Evolutionary conservation across 176 grass and related monocot species (phyloP).

Genomic region (Eleusine indica): DNA sequence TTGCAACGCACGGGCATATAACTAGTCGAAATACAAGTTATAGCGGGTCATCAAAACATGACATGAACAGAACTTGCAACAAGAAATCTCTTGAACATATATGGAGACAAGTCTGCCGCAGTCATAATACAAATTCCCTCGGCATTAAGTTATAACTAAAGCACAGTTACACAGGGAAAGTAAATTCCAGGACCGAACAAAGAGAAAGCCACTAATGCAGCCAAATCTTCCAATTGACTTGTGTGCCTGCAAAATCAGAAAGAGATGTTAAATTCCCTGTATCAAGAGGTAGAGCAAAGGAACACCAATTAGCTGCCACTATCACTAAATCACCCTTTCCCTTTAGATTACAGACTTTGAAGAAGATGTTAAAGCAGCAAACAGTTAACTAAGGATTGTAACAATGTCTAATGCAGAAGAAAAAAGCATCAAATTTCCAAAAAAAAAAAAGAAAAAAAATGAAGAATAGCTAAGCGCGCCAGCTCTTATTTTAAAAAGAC

Average conservation of each 20-base stretch:
- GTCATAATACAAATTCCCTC: constrained; percentile 45
- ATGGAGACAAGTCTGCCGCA: constrained; percentile 16
- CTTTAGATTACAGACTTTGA: not conserved
- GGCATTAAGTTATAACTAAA: constrained; percentile 23
- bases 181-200: constrained; percentile 31
- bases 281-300: not conserved
- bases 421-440: not conserved
- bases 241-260: constrained; percentile 13
- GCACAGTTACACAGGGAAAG: constrained; percentile 39
- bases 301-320: not conserved
- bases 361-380: not conserved
- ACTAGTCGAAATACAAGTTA: not conserved
- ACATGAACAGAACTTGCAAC: constrained; percentile 11
- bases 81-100: constrained; percentile 19
- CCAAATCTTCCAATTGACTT: constrained; percentile 35
- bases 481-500: not conserved
- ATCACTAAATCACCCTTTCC: not conserved
- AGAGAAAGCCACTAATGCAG: constrained; percentile 13
- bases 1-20: too few relatives aligned
- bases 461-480: not conserved
- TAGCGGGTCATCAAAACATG: not conserved
- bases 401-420: not conserved
- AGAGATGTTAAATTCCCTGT: not conserved
- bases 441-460: not conserved
- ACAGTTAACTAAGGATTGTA: not conserved